These are phyloP conservation scores for Cutaneotrichosporon curvatum DNA, from an alignment of 1,284 basidiomycete species.

Conservation along the genomic window DNA sequence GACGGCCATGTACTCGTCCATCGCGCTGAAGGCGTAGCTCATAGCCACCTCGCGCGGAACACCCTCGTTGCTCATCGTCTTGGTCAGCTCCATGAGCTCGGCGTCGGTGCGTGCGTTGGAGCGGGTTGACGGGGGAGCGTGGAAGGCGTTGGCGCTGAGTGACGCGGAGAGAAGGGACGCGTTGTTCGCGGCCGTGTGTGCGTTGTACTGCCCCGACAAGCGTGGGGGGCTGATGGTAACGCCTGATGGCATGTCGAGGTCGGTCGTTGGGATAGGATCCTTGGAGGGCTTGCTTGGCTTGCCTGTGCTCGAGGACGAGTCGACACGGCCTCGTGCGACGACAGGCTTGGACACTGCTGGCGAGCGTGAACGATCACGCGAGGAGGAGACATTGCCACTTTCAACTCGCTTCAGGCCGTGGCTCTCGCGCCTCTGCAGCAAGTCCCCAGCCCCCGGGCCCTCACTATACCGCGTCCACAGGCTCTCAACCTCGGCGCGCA, in stretches of 20 bases:
- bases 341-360: background rate
- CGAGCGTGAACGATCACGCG: background rate
- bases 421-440: constrained; percentile 5
- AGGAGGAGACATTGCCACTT: background rate
- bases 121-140: constrained; percentile 24
- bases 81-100: constrained; percentile 22
- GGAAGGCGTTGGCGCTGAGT: constrained; percentile 31
- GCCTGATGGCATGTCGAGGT: constrained; percentile 4
- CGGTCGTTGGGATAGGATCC: constrained; percentile 2
- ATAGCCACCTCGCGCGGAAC: constrained; percentile 36
- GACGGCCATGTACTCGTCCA: constrained; percentile 22
- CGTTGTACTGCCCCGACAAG: constrained; percentile 8
- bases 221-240: constrained; percentile 2
- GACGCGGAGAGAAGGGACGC: constrained; percentile 33
- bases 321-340: background rate
- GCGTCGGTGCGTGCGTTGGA: constrained; percentile 16
- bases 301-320: background rate
- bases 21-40: constrained; percentile 31
- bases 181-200: constrained; percentile 6
- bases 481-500: constrained; percentile 39
- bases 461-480: constrained; percentile 38
- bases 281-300: background rate
- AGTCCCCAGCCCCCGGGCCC: constrained; percentile 25
- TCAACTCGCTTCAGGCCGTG: background rate
- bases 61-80: constrained; percentile 21